These are phyloP conservation scores for Ceratorhiza oryzae-sativae DNA, from an alignment of 1,284 basidiomycete genomes.

Conservation along the genomic window DNA sequence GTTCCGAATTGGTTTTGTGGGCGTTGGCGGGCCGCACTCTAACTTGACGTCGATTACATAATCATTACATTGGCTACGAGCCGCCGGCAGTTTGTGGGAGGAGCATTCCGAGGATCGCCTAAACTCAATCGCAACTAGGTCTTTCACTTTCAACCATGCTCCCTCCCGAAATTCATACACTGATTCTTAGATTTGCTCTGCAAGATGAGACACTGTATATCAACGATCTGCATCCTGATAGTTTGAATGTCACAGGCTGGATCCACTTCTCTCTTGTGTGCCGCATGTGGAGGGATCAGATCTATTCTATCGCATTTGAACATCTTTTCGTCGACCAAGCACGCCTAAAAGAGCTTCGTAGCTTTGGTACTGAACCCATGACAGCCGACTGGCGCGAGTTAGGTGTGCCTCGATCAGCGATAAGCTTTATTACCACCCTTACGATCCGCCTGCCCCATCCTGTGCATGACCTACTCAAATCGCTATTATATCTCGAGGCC, in stretches of 20 bases:
- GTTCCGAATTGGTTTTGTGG: too few relatives aligned
- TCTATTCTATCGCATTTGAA: neutral
- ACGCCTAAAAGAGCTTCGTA: neutral
- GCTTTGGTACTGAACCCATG: neutral
- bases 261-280: slow-evolving; percentile 18
- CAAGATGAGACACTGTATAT: neutral
- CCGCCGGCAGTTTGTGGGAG: too few relatives aligned
- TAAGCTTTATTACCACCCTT: neutral
- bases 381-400: neutral
- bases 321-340: neutral
- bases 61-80: too few relatives aligned
- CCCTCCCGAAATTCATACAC: neutral
- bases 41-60: too few relatives aligned
- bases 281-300: neutral
- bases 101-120: too few relatives aligned
- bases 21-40: too few relatives aligned
- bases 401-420: neutral
- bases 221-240: neutral
- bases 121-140: too few relatives aligned
- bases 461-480: neutral
- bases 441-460: neutral
- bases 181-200: neutral
- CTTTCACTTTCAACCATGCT: neutral
- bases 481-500: neutral
- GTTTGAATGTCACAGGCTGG: neutral